Percentiles rank a stretch among this genome's conserved stretches.
Evolutionary conservation across 306 rosid genomes (phyloP).

Genomic region (Argentina anserina): DNA sequence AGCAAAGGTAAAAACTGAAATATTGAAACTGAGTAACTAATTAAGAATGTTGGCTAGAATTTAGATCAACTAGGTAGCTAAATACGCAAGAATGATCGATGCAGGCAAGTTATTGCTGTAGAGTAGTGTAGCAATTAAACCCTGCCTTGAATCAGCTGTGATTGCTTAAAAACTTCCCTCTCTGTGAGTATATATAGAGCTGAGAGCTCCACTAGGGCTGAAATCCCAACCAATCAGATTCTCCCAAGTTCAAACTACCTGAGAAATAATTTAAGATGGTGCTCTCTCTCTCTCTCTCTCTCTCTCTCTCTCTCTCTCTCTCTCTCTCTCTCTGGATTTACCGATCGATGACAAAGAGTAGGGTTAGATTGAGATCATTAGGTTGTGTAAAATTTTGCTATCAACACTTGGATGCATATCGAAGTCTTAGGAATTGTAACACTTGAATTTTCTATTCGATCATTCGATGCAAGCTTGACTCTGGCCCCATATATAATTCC

Average conservation of each 20-base stretch:
- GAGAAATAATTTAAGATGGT: not conserved
- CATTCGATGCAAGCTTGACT: not conserved
- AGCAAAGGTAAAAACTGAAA: not conserved
- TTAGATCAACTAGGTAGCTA: not conserved
- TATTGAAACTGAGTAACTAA: not conserved
- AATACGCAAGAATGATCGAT: not conserved
- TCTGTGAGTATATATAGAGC: constrained; percentile 16
- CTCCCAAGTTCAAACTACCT: not conserved
- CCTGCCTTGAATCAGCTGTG: not conserved
- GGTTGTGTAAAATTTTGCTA: not conserved
- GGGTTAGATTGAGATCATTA: not conserved
- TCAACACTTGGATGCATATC: not conserved
- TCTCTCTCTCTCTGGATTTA: too few species aligned
- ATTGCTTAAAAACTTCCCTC: constrained; percentile 2
- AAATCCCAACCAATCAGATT: not conserved
- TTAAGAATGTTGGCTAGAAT: not conserved
- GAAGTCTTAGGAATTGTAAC: not conserved
- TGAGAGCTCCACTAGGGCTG: not conserved
- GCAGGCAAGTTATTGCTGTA: not conserved
- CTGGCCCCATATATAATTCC: not conserved
- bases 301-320: too few species aligned
- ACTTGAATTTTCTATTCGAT: not conserved
- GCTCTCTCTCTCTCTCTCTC: too few species aligned
- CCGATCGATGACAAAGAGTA: not conserved
- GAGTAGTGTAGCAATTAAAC: not conserved